Evolutionary conservation across 768 basidiomycete species (phyloP).

Genomic region (Podaxis mareebaensis): DNA sequence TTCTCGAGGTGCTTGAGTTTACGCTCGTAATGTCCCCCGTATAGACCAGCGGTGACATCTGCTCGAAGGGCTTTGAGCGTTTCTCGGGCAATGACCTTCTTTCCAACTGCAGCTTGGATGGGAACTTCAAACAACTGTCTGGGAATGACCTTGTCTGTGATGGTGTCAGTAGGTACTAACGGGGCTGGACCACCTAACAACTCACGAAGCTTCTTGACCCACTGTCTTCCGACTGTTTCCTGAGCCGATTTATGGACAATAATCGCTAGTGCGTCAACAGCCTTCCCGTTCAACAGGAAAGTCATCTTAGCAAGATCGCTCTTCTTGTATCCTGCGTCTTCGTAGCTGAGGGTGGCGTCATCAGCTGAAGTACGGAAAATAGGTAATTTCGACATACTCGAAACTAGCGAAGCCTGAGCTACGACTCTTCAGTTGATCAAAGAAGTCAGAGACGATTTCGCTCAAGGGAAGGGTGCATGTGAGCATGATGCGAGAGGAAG

Average conservation of each 20-base stretch:
- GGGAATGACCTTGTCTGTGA: conserved; percentile 85
- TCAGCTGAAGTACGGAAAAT: neutral
- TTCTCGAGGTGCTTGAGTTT: conserved; percentile 87
- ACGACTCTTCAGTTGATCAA: conserved; percentile 90
- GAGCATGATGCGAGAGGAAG: conserved; percentile 72
- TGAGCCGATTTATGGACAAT: conserved; percentile 85
- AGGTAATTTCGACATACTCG: conserved; percentile 55
- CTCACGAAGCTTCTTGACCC: conserved; percentile 93
- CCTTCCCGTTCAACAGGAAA: conserved; percentile 85
- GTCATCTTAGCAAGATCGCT: conserved; percentile 91
- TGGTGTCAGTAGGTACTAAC: neutral
- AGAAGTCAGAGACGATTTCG: conserved; percentile 95
- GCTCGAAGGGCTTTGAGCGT: conserved; percentile 83
- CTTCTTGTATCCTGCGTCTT: conserved; percentile 84
- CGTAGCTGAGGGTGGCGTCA: conserved; percentile 61
- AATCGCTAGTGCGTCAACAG: conserved; percentile 91
- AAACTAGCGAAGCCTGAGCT: conserved; percentile 92
- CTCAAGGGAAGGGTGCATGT: conserved; percentile 84
- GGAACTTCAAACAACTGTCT: conserved; percentile 92
- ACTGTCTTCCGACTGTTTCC: conserved; percentile 70
- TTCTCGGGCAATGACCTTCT: conserved; percentile 86
- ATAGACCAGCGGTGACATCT: conserved; percentile 92
- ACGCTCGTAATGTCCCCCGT: conserved; percentile 94
- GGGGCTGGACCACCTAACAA: conserved; percentile 15
- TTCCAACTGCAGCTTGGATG: conserved; percentile 91